Percentiles rank a stretch among this genome's conserved stretches.
Conservation (phyloP, 2,329 filamentous ascomycete species). For the Sclerotinia minor region DNA sequence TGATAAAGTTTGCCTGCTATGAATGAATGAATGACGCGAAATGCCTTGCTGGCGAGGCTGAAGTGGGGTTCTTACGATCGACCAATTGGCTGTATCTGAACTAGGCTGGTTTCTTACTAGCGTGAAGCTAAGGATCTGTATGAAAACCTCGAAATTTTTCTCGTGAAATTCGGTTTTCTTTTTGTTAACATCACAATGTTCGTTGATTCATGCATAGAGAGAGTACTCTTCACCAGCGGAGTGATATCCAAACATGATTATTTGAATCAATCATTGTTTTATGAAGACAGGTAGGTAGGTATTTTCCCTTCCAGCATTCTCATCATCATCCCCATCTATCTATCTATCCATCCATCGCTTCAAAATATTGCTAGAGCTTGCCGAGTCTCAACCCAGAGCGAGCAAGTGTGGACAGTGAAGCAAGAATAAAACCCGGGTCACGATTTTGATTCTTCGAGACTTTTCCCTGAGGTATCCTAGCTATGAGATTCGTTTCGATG, state of each 20-base stretch:
- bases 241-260: background rate
- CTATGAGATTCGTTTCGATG: conserved; percentile 33
- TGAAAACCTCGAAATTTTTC: conserved; percentile 17
- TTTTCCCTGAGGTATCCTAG: conserved; percentile 38
- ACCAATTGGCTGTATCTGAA: background rate
- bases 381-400: conserved; percentile 52
- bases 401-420: conserved; percentile 59
- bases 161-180: rapidly evolving
- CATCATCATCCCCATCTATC: background rate
- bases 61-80: background rate
- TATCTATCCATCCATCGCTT: conserved; percentile 31
- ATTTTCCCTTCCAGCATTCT: background rate
- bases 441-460: conserved; percentile 44
- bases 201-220: background rate
- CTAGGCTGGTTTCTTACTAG: background rate
- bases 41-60: conserved; percentile 17
- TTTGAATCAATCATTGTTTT: background rate
- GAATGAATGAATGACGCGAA: conserved; percentile 9
- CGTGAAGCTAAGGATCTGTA: background rate
- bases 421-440: conserved; percentile 49
- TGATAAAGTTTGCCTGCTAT: conserved; percentile 14
- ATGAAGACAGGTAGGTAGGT: conserved; percentile 11
- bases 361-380: conserved; percentile 55
- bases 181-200: background rate
- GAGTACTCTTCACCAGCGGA: background rate